These are phyloP conservation scores for Eucalyptus paniculata DNA, from an alignment of 345 rosid species.

Conservation along the genomic window DNA sequence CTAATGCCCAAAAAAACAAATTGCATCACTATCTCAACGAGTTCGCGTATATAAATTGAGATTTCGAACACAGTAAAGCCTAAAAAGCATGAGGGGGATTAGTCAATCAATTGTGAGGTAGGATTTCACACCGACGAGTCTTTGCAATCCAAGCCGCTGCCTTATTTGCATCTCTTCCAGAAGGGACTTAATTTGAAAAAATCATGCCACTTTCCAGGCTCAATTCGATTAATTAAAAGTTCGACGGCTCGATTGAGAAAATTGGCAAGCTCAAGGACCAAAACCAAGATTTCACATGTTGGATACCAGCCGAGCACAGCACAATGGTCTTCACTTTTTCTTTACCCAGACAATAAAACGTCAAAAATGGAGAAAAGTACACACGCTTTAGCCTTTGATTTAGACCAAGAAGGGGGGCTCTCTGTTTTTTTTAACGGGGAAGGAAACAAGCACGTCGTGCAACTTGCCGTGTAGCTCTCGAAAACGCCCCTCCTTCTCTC, in stretches of 20 bases:
- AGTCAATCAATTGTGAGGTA: not conserved
- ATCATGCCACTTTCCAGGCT: not conserved
- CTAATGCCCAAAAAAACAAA: not conserved
- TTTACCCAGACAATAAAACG: not conserved
- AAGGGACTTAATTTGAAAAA: not conserved
- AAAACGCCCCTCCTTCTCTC: not conserved
- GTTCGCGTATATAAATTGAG: rapidly evolving
- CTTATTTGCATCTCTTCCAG: not conserved
- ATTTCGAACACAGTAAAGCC: rapidly evolving
- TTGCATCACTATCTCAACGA: not conserved
- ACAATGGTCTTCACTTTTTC: not conserved
- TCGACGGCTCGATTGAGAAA: not conserved
- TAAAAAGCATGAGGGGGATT: too few relatives aligned
- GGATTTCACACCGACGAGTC: rapidly evolving
- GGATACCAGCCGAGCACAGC: not conserved
- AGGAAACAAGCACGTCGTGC: not conserved
- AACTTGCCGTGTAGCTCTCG: not conserved
- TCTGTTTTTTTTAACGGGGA: not conserved
- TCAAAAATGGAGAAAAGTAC: not conserved
- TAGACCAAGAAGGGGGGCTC: not conserved
- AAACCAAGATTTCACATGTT: not conserved
- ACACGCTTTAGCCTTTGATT: not conserved
- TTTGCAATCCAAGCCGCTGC: not conserved
- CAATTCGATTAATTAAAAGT: not conserved
- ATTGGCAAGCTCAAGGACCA: not conserved